Conservation (phyloP, 768 basidiomycete genomes). For the Mycena chlorophos region DNA sequence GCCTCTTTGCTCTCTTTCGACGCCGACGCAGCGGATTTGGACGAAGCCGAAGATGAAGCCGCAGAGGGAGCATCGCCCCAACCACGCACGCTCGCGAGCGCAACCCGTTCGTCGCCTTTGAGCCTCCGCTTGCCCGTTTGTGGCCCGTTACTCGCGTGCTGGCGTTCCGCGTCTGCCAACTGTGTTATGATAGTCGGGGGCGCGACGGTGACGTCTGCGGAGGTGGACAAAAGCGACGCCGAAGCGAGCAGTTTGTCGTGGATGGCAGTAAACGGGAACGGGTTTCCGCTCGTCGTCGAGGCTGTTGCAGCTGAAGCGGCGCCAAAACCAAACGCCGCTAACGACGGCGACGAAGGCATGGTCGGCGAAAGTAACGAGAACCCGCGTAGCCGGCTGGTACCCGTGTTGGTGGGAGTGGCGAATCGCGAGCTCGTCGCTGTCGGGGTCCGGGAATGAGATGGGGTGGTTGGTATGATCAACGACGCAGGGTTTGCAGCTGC, state of each 20-base stretch:
- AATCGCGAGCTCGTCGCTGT: too few species aligned
- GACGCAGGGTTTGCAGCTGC: too few species aligned
- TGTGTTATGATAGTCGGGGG: slow-evolving; percentile 50
- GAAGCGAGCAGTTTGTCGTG: slow-evolving; percentile 43
- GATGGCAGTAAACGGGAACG: slow-evolving; percentile 39
- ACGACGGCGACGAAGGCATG: slow-evolving; percentile 26
- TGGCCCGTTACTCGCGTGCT: slow-evolving; percentile 26
- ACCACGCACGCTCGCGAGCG: slow-evolving; percentile 54
- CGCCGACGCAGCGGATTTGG: slow-evolving; percentile 17
- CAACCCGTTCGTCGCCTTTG: slow-evolving; percentile 58
- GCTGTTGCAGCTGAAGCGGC: slow-evolving; percentile 12
- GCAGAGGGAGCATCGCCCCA: slow-evolving; percentile 44
- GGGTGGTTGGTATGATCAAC: too few species aligned
- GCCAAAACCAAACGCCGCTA: too few species aligned
- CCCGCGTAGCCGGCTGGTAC: too few species aligned
- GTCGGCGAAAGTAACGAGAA: too few species aligned
- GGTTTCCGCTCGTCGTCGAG: slow-evolving; percentile 22
- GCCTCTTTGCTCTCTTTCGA: slow-evolving; percentile 27
- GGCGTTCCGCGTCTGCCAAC: slow-evolving; percentile 53
- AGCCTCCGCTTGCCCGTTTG: slow-evolving; percentile 42
- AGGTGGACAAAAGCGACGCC: slow-evolving; percentile 50
- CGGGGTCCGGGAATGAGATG: too few species aligned
- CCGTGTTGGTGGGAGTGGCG: too few species aligned
- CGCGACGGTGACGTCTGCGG: slow-evolving; percentile 47
- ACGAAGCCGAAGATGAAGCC: too few species aligned